A percentile compares a stretch with the other conserved stretches of the same genome.
Evolutionary conservation across 805 yeast genomes (phyloP).

Genomic region (Candida ortonii): DNA sequence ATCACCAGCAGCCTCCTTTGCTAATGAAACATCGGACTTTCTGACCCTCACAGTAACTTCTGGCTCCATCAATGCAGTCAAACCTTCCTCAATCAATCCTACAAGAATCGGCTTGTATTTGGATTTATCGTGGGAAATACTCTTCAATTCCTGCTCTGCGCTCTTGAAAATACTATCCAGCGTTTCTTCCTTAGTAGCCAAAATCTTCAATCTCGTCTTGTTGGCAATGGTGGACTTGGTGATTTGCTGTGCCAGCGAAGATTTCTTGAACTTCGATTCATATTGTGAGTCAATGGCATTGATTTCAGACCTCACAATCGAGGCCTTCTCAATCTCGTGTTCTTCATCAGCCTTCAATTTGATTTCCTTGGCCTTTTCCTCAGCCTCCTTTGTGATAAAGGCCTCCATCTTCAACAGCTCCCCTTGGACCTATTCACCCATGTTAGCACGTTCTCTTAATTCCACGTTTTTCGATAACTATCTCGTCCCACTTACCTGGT

Average conservation of each 20-base stretch:
- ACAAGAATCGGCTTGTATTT: conserved; percentile 68
- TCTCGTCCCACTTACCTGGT: conserved; percentile 41
- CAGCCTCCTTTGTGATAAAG: conserved; percentile 98
- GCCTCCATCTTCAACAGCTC: conserved; percentile 98
- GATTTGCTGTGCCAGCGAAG: conserved; percentile 90
- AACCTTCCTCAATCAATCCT: conserved; percentile 77
- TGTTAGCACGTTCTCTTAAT: conserved; percentile 7
- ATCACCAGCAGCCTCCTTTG: conserved; percentile 56
- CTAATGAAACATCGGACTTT: conserved; percentile 58
- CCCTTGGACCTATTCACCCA: conserved; percentile 66
- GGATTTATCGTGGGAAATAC: conserved; percentile 50
- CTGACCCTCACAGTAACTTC: conserved; percentile 63
- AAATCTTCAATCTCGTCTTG: conserved; percentile 88
- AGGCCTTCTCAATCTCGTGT: conserved; percentile 95
- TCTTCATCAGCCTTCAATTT: conserved; percentile 96
- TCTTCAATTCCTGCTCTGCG: conserved; percentile 61
- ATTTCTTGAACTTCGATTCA: conserved; percentile 84
- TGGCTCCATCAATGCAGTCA: conserved; percentile 71
- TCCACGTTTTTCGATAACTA: no score
- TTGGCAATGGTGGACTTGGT: conserved; percentile 93
- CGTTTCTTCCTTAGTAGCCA: conserved; percentile 80
- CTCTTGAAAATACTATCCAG: conserved; percentile 69
- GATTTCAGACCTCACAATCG: conserved; percentile 88
- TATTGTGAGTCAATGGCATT: conserved; percentile 80
- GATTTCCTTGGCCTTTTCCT: conserved; percentile 96